A percentile compares a stretch with the other conserved stretches of the same genome.
phyloP scores from a whole-genome alignment of 441 rosid species.

The Euphorbia corollata region DNA sequence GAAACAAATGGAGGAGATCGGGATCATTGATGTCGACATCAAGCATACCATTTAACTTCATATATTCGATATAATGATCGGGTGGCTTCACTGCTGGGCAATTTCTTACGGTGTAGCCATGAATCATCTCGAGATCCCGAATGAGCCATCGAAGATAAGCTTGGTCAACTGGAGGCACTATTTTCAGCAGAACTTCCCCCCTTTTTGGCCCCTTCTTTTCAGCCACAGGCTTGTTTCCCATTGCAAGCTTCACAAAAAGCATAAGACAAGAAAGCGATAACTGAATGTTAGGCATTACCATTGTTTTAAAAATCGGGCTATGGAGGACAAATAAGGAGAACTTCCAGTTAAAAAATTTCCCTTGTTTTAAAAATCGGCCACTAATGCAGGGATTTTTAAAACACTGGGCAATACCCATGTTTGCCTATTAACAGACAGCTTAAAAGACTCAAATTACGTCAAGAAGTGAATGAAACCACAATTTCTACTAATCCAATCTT shows the following conservation, averaged over 20 bases:
- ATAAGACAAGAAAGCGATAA: neutral
- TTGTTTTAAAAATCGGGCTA: too few species aligned
- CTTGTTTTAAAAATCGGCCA: too few species aligned
- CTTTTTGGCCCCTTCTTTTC: slow-evolving; percentile 36
- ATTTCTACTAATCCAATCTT: neutral
- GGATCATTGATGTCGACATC: slow-evolving; percentile 74
- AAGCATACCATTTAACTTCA: slow-evolving; percentile 57
- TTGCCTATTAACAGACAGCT: neutral
- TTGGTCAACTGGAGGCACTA: slow-evolving; percentile 59
- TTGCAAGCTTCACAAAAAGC: slow-evolving; percentile 22
- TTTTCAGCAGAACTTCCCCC: slow-evolving; percentile 44
- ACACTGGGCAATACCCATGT: too few species aligned
- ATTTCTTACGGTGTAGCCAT: slow-evolving; percentile 44
- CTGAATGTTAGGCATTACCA: too few species aligned
- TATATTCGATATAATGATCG: slow-evolving; percentile 53
- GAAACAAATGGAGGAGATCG: slow-evolving; percentile 55
- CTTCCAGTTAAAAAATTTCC: too few species aligned
- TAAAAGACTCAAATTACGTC: neutral
- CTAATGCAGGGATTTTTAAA: too few species aligned
- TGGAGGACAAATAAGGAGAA: too few species aligned
- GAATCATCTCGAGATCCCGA: slow-evolving; percentile 65
- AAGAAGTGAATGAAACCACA: neutral
- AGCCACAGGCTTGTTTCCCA: slow-evolving; percentile 63
- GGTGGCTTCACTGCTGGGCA: slow-evolving; percentile 54
- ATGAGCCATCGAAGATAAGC: slow-evolving; percentile 61